Evolutionary conservation across 2,329 filamentous ascomycete species (phyloP), one percentile per base, ranked within the genome.

Genomic region (Stemphylium lycopersici): DNA sequence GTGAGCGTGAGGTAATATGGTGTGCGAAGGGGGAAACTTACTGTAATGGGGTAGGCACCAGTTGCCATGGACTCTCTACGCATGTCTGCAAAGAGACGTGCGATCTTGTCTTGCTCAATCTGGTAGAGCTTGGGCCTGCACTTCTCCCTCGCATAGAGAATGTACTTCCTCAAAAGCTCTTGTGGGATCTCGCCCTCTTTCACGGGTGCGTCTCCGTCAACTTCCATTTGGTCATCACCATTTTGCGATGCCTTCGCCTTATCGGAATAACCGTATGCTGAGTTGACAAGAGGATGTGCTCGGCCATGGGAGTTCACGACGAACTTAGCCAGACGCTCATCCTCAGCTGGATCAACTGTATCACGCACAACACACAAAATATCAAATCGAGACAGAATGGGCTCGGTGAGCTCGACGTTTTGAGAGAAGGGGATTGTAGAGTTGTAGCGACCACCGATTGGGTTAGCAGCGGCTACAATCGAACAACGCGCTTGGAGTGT

Each of bases 71-170:
- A 93, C 77, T 99, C 95, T 64, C 92, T 84, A 65, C 95, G 84
- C 93, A 99, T 98, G 72, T 99, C 95, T 24, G 93, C 90, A 73
- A 98, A 99, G 7, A 99, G 81, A 45, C 93, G 85, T 2, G 95
- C 90, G 29, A 99, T 86, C 80, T 99, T 99, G 78, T 98, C 95
- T 74, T 97, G 91, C 65, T 99, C 95, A 77, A 99, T 96, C 73
- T 98, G 91, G 74, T 97, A 96, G 7, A 99, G 83, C 78, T 96
- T 98, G 7, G 95, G 95, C 48, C 84, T 85, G 76, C 91, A 96
- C 68, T 89, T 90, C 75, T 97, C 92, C 29, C 93, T 85, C 0
- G 95, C 92, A 70, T 97, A 99, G 15, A 98, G 83, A 65, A 99
- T 99, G 76, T 98, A 99, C 78, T 99, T 99, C 62, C 95, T 83